A percentile compares a stretch with the other conserved stretches of the same genome.
Conservation (phyloP, 108 stramenopile species). For the Epithemia pelagica region DNA sequence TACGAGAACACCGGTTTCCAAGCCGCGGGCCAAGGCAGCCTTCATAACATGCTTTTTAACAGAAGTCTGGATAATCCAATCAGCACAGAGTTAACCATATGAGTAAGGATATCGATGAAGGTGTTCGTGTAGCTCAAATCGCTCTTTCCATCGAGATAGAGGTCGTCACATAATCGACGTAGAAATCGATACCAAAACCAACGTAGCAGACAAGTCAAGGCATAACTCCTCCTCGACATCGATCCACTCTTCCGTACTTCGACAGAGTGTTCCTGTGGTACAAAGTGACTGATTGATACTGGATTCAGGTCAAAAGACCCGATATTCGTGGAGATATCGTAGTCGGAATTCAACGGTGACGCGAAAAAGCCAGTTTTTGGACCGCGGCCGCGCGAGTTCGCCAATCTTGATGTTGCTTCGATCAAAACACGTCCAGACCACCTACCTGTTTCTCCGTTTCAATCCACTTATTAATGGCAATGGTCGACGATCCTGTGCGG, state of each 20-base stretch:
- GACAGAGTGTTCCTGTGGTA: background rate
- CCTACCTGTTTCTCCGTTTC: conserved; percentile 48
- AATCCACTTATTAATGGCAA: conserved; percentile 78
- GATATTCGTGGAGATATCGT: background rate
- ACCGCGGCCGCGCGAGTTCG: background rate
- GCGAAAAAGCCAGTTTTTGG: background rate
- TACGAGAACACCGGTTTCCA: conserved; percentile 51
- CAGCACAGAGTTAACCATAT: background rate
- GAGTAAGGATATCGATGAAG: background rate
- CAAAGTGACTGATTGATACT: background rate
- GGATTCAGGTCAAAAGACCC: background rate
- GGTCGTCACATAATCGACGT: conserved; percentile 10
- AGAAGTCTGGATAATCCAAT: conserved; percentile 14
- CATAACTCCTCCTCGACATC: background rate
- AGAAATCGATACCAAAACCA: background rate
- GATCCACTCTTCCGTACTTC: background rate
- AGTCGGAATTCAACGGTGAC: background rate
- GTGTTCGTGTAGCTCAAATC: background rate
- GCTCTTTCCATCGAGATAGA: background rate
- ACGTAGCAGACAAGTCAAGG: background rate
- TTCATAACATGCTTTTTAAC: conserved; percentile 60
- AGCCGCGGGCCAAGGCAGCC: conserved; percentile 61
- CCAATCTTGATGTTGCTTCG: background rate
- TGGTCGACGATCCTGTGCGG: conserved; percentile 66
- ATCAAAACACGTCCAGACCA: background rate